Base-by-base conservation (phyloP, 1,284 basidiomycete species). In the Microbotryum lychnidis-dioicae region DNA sequence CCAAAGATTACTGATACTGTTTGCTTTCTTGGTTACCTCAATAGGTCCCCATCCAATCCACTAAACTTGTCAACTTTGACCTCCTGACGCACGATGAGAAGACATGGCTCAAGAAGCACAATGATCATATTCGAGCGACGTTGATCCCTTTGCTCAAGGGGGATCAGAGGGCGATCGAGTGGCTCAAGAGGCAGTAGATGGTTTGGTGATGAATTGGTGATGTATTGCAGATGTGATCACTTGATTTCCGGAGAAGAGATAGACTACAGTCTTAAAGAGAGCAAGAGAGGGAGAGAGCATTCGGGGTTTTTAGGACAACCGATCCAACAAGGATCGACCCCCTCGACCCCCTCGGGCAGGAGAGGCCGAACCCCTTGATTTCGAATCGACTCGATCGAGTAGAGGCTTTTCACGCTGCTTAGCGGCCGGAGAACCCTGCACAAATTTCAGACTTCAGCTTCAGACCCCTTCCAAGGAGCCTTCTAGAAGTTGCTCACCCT, bases 21-120 rank as follows among this genome's bases (percentile, higher is more conserved):
- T 46, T 14, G 12, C 18, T 14, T 2, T 12, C 12, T 31, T 42
- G 2, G 21, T 45, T 20, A 12, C 4, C 1, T 4, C 45, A 21
- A 42, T 58, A 70, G 64, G 66, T 71, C 4, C 71, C 71, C 29
- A 71, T 71, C 42, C 61, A 69, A 67, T 42, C 37, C 18, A 70
- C 70, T 10, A 63, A 62, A 45, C 57, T 77, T 54, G 71, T 76
- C 16, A 72, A 76, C 48, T 67, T 47, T 37, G 48, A 51, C 10
- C 58, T 76, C 46, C 66, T 77, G 4, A 66, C 65, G 5, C 64
- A 61, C 6, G 56, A 61, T 4, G 75, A 77, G 57, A 58, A 21
- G 21, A 51, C 51, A 21, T 77, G 76, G 76, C 66, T 77, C 16
- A 64, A 63, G 31, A 61, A 69, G 58, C 75, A 77, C 71, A 77